Evolutionary conservation across 768 basidiomycete genomes (phyloP).

Genomic region (Mycena rebaudengoi): DNA sequence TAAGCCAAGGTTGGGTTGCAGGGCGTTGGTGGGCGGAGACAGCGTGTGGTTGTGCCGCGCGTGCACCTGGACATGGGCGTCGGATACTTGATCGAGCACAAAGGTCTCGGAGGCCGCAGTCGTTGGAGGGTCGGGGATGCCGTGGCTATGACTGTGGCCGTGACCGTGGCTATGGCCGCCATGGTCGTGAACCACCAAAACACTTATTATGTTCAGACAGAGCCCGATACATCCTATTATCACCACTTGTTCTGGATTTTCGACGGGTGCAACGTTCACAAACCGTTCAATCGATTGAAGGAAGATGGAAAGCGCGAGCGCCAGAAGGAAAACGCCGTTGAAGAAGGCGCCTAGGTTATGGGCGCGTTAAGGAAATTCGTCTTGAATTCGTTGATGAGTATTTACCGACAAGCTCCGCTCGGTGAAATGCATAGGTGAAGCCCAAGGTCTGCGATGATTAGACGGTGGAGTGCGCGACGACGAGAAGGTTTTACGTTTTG

Average conservation of each 20-base stretch:
- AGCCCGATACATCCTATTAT: conserved; percentile 59
- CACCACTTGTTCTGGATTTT: conserved; percentile 53
- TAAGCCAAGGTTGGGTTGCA: conserved; percentile 54
- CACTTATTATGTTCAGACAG: conserved; percentile 56
- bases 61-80: conserved; percentile 31
- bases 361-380: background rate
- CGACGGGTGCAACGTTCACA: conserved; percentile 53
- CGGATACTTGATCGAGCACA: conserved; percentile 17
- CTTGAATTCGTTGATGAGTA: conserved; percentile 17
- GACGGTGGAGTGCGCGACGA: conserved; percentile 3
- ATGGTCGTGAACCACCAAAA: conserved; percentile 59
- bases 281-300: conserved; percentile 64
- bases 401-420: conserved; percentile 64
- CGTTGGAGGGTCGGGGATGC: no score
- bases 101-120: background rate
- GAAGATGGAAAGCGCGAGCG: conserved; percentile 61
- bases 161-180: conserved; percentile 50
- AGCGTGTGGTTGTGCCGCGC: conserved; percentile 58
- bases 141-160: conserved; percentile 47
- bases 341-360: conserved; percentile 55
- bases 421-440: conserved; percentile 65
- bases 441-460: conserved; percentile 47
- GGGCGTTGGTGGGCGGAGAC: conserved; percentile 42
- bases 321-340: conserved; percentile 62
- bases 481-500: conserved; percentile 44